These are phyloP conservation scores for Acanthamoeba royreba DNA, from an alignment of 208 protist species.

Conservation along the genomic window DNA sequence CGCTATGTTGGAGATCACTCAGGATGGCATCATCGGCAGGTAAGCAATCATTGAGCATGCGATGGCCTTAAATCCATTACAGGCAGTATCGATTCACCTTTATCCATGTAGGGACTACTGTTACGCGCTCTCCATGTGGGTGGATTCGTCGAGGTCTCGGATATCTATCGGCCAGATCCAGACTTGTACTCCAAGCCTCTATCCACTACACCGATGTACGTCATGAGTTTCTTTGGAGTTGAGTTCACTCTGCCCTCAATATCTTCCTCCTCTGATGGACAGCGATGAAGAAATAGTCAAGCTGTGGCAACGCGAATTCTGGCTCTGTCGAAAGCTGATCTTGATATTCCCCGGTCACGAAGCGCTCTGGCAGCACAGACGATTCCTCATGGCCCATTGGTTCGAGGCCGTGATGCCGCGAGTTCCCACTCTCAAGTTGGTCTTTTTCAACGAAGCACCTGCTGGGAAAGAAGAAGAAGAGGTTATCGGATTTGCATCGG, in stretches of 20 bases:
- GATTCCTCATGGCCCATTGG: slow-evolving; percentile 9
- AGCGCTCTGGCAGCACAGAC: neutral
- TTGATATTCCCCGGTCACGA: neutral
- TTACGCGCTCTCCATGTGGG: neutral
- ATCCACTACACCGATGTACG: neutral
- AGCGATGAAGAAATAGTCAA: neutral
- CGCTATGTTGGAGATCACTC: slow-evolving; percentile 57
- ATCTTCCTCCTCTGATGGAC: no score
- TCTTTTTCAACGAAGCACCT: neutral
- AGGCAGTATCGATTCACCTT: neutral
- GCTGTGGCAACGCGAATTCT: neutral
- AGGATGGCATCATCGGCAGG: slow-evolving; percentile 58
- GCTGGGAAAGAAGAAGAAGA: neutral
- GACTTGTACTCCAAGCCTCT: neutral
- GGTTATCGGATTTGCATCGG: neutral
- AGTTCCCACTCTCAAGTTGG: neutral
- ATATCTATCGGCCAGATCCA: neutral
- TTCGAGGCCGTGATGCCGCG: neutral
- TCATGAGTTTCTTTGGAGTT: neutral
- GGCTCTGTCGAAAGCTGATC: neutral
- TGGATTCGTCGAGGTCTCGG: neutral
- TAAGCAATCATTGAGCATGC: neutral
- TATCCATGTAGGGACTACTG: neutral
- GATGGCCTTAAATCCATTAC: neutral
- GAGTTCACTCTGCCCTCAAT: no score